phyloP scores from a whole-genome alignment of 257 asterid species.

The Solanum sejunctum region DNA sequence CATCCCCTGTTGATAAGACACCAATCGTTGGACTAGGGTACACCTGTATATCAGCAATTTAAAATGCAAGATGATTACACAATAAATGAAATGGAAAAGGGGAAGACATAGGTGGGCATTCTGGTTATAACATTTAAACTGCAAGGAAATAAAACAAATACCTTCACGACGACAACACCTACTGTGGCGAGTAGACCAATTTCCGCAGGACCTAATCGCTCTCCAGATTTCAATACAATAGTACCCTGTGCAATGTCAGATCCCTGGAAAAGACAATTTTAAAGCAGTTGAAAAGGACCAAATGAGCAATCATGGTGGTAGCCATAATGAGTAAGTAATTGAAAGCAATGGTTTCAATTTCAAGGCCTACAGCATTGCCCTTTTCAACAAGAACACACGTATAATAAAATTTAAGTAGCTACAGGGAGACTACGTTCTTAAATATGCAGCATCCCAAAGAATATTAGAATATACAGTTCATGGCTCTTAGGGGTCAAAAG shows the following conservation, averaged over 20 bases:
- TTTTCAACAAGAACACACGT: background rate
- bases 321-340: background rate
- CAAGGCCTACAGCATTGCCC: background rate
- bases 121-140: background rate
- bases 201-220: constrained; percentile 74
- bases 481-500: background rate
- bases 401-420: background rate
- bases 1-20: constrained; percentile 91
- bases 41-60: constrained; percentile 31
- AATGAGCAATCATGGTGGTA: background rate
- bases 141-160: constrained; percentile 6
- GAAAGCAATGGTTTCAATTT: background rate
- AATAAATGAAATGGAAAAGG: constrained; percentile 7
- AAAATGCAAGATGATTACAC: background rate
- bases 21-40: constrained; percentile 66
- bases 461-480: background rate
- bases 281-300: background rate
- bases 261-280: constrained; percentile 33
- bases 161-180: constrained; percentile 64
- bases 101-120: background rate
- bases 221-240: constrained; percentile 73
- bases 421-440: background rate
- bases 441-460: background rate
- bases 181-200: constrained; percentile 86
- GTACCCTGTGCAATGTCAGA: constrained; percentile 72